phyloP scores from a whole-genome alignment of 73 alveolate genomes.

The Tetrahymena malaccensis region DNA sequence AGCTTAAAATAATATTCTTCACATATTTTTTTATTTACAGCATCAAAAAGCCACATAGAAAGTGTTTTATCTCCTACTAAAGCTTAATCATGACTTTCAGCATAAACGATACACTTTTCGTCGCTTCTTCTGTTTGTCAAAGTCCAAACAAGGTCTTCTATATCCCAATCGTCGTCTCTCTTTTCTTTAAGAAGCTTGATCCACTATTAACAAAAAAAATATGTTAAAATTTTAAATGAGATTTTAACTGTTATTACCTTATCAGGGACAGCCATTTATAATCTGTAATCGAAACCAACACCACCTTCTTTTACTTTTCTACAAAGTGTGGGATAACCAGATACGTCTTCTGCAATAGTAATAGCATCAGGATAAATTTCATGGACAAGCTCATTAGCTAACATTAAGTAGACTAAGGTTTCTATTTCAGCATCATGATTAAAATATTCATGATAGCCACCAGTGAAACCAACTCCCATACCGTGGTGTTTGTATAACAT shows the following conservation, averaged over 20 bases:
- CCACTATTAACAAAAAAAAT: not conserved
- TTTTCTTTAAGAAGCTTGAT: slow-evolving; percentile 67
- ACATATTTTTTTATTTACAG: not conserved
- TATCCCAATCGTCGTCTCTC: slow-evolving; percentile 94
- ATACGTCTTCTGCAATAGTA: slow-evolving; percentile 95
- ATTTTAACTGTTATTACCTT: slow-evolving; percentile 51
- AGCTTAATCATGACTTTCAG: slow-evolving; percentile 96
- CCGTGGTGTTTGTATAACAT: slow-evolving; percentile 98
- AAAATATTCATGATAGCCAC: slow-evolving; percentile 89
- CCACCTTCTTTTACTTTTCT: slow-evolving; percentile 97
- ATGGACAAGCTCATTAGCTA: slow-evolving; percentile 95
- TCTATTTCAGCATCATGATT: slow-evolving; percentile 84
- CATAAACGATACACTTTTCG: slow-evolving; percentile 90
- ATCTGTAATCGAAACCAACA: slow-evolving; percentile 94
- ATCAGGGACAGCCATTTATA: slow-evolving; percentile 94
- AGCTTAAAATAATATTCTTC: not conserved
- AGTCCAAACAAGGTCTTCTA: slow-evolving; percentile 77
- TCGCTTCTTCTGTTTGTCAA: slow-evolving; percentile 84
- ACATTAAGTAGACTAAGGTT: slow-evolving; percentile 81
- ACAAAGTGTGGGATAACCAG: slow-evolving; percentile 97
- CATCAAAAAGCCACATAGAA: slow-evolving; percentile 91
- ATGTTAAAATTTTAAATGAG: not conserved
- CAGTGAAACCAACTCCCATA: slow-evolving; percentile 79
- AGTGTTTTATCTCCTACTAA: slow-evolving; percentile 96
- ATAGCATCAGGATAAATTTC: slow-evolving; percentile 81